Evolutionary conservation across 805 yeast genomes (phyloP), one percentile per base, ranked within the genome.

Genomic region (Torulaspora delbrueckii): DNA sequence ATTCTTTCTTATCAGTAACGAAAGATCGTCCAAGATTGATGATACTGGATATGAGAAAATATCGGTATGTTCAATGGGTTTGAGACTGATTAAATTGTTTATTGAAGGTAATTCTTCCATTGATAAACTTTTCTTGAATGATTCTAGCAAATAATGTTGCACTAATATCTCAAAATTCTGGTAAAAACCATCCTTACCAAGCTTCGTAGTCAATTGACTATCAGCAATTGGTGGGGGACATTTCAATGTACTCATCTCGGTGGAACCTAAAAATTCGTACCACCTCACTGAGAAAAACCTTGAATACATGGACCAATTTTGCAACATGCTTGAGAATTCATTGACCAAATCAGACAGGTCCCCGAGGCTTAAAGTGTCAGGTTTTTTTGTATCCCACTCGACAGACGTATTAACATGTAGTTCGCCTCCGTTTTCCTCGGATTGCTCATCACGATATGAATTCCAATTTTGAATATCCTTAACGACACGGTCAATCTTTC

Each of bases 21-120:
- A 76, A 27, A 86, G 69, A 61, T 93, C 99, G 57, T 93, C 99
- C 19, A 90, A 79, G 18, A 87, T 81, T 0, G 97, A 87, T 0
- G 95, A 79, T 4, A 84, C 78, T 2, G 90, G 91, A 4, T 82
- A 57, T 14, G 62, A 56, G 1, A 59, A 58, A 10, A 51, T 43
- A 39, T 58, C 65, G 8, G 52, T 48, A 28, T 60, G 62, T 23
- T 50, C 53, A 24, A 46, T 43, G 8, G 31, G 63, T 23, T 38
- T 48, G 5, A 48, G 47, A 10, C 48, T 47, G 53, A 69, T 42
- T 57, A 64, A 47, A 53, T 71, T 45, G 52, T 72, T 59, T 45
- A 75, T 56, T 36, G 78, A 78, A 0, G 96, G 96, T 14, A 86
- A 54, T 54, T 84, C 89, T 62, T 93, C 98, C 27, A 88, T 72